Percentiles rank a stretch among this genome's conserved stretches.
Evolutionary conservation across 306 rosid genomes (phyloP).

Genomic region (Sindora glabra): DNA sequence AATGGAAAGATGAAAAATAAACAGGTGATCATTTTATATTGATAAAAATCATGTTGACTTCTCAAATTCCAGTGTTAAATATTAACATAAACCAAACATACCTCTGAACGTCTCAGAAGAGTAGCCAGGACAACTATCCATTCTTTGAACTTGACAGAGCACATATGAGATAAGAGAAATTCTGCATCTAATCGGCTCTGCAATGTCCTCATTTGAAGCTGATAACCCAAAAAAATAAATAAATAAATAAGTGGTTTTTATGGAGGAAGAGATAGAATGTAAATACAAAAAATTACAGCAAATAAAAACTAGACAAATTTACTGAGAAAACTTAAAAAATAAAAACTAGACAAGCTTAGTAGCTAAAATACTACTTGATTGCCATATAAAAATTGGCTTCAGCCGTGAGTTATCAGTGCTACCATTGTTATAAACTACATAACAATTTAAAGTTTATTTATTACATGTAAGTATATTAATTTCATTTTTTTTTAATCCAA

Average conservation of each 20-base stretch:
- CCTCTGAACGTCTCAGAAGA: conserved; percentile 86
- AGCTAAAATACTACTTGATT: no score
- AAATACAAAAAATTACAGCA: not conserved
- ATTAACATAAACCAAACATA: conserved; percentile 22
- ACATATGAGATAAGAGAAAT: conserved; percentile 89
- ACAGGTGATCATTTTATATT: not conserved
- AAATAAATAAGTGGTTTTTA: conserved; percentile 14
- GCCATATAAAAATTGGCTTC: no score
- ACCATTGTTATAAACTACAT: no score
- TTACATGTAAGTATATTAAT: no score
- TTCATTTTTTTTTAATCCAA: no score
- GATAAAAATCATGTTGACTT: not conserved
- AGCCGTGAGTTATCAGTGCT: conserved; percentile 1
- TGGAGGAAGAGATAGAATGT: not conserved
- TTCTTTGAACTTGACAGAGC: conserved; percentile 94
- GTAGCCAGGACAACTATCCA: conserved; percentile 99
- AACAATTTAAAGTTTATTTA: no score
- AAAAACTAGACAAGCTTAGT: not conserved
- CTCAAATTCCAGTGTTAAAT: not conserved
- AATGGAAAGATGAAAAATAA: not conserved
- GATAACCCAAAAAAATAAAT: no score
- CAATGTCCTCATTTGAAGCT: conserved; percentile 87
- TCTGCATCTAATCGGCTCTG: conserved; percentile 97
- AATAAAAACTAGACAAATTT: no score
- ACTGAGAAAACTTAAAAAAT: no score